Conservation (phyloP, 305 asterid genomes). For the Solanum hybrid region DNA sequence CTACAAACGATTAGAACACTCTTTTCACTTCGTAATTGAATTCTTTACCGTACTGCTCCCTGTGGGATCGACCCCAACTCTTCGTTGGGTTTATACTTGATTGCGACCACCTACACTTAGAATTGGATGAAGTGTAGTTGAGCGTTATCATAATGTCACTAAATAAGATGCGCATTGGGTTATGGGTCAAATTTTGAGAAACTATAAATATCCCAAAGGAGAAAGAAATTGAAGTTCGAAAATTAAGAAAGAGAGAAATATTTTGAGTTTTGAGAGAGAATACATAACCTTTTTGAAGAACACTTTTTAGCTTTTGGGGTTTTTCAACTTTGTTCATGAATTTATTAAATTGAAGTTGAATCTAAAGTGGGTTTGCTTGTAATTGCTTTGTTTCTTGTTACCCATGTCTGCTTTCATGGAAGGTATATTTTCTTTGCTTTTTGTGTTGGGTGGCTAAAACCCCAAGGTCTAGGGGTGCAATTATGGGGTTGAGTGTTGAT, state of each 20-base stretch:
- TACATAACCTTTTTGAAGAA: background rate
- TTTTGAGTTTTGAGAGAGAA: background rate
- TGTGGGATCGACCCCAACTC: background rate
- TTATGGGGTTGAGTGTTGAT: background rate
- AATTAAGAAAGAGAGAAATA: background rate
- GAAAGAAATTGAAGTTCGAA: background rate
- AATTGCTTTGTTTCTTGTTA: background rate
- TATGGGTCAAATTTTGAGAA: background rate
- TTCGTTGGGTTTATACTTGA: background rate
- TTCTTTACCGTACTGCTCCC: background rate
- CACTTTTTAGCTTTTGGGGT: background rate
- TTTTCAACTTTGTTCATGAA: background rate
- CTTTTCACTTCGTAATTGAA: background rate
- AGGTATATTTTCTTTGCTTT: background rate
- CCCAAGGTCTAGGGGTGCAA: background rate
- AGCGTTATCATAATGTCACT: background rate
- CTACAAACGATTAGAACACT: background rate
- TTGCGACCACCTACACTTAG: background rate
- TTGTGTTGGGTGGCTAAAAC: background rate
- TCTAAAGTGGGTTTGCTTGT: too few relatives aligned
- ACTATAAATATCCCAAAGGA: background rate
- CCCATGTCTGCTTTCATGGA: background rate
- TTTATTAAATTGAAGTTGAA: background rate
- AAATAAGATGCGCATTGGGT: background rate
- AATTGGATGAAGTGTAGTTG: background rate